Evolutionary conservation across 2,329 filamentous ascomycete genomes (phyloP), one percentile per base, ranked within the genome.

Genomic region (Penicillium sp.): DNA sequence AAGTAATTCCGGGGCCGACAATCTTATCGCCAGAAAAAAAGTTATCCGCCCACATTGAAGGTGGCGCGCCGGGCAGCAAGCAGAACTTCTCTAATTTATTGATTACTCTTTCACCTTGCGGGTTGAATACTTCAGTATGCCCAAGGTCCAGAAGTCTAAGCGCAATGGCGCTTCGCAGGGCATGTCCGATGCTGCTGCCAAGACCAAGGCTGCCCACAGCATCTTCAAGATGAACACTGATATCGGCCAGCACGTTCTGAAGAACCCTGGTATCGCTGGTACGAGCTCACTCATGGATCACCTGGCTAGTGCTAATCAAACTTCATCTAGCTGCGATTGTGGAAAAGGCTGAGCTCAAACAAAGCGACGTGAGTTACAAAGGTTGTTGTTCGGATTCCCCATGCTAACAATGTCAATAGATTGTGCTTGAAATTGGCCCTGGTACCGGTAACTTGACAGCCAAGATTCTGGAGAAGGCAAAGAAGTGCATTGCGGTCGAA

Each of bases 141-240:
- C 79, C 16, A 86, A 85, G 68, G 70, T 75, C 43, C 78, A 78
- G 57, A 70, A 74, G n/a, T 67, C 73, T 52, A 85, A 84, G 76
- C 82, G 82, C 71, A 77, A 81, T 62, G 76, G 76, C 56, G 73
- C 77, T 52, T 70, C 71, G 8, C 64, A 70, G 22, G 68, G 67
- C 22, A 66, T 77, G 59, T 67, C 71, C 10, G 71, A 75, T 55
- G 69, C 75, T 36, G 71, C 75, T 40, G 69, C 75, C 49, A 84
- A 84, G 71, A 68, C 78, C 21, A 73, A 75, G 38, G 76, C 79
- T 5, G 79, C 80, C 40, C 92, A 96, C 78, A 92, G 90, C 67
- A 91, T 97, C 75, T 97, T 97, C 85, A 96, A 95, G 74, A 96
- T 97, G 86, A 96, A 96, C 80, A 94, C 89, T 65, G 85, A 93